Percentiles rank a stretch among this genome's conserved stretches.
These are phyloP conservation scores for Peronosclerospora sorghi DNA, from an alignment of 352 stramenopile species.

Conservation along the genomic window DNA sequence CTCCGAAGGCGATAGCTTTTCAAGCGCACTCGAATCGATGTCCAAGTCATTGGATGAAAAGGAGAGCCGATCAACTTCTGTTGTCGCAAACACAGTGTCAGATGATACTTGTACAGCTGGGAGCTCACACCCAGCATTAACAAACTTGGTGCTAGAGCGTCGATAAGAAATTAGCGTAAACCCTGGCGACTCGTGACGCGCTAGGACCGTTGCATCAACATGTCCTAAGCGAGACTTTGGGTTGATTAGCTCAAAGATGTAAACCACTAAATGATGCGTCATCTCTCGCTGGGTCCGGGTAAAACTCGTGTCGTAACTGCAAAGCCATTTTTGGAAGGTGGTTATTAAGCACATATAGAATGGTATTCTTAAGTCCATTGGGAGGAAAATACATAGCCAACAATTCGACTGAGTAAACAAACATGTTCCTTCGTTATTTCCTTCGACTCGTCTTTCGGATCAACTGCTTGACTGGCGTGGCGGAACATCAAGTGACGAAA, in stretches of 20 bases:
- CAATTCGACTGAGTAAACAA: too few relatives aligned
- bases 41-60: constrained; percentile 1
- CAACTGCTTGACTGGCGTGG: constrained; percentile 8
- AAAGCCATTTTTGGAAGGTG: constrained; percentile 42
- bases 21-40: not conserved
- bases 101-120: constrained; percentile 4
- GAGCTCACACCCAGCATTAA: constrained; percentile 4
- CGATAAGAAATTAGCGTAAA: constrained; percentile 30
- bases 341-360: constrained; percentile 40
- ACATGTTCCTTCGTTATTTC: constrained; percentile 16
- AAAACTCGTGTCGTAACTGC: constrained; percentile 37
- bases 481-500: too few relatives aligned
- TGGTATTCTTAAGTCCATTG: constrained; percentile 16
- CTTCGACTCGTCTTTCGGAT: constrained; percentile 27
- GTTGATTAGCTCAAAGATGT: constrained; percentile 21
- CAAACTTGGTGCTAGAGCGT: constrained; percentile 11
- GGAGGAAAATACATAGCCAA: not conserved
- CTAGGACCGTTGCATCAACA: constrained; percentile 17
- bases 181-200: constrained; percentile 21
- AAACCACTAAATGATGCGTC: constrained; percentile 31
- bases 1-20: not conserved
- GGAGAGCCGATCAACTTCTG: not conserved
- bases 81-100: constrained; percentile 2
- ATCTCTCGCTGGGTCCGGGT: constrained; percentile 36
- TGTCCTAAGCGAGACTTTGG: constrained; percentile 1